Base-by-base conservation (phyloP, 2,329 filamentous ascomycete genomes). In the Hortaea werneckii region DNA sequence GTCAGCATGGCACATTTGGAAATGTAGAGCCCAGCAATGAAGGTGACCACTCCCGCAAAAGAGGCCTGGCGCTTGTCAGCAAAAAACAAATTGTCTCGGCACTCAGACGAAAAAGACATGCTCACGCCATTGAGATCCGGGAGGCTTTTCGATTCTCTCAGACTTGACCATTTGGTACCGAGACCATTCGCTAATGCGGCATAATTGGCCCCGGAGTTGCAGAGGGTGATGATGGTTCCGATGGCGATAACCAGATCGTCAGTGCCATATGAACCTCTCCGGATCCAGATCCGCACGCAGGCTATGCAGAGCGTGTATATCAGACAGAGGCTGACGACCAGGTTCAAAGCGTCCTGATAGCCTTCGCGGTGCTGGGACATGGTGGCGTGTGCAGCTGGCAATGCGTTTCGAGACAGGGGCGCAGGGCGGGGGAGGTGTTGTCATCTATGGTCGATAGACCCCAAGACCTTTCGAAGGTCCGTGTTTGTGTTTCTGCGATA, bases 1-100 rank as follows among this genome's bases (percentile, higher is more conserved):
- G 54, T 50, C 4, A 63, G 45, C 51, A 61, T 61, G 28, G 59
- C 60, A 41, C 55, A 53, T 53, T 62, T 63, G 6, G 60, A 59
- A 10, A 56, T 37, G 37, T 62, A 62, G 0, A 62, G 52, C 3
- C 58, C 52, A 30, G 57, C 41, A 39, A 61, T 50, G 49, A 59
- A 62, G 3, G 58, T 54, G 6, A 61, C 52, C 12, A 61, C 47
- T 12, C 54, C 52, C 9, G 57, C 58, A n/a, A 60, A 44, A 1
- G 54, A 45, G 26, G 54, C 53, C 59, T 62, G 32, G 9, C 20
- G 27, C 51, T 40, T 38, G 37, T 47, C 40, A 51, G 45, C 13
- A 12, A 29, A 28, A 28, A n/a, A 38, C 11, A 4, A 10, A 20
- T 12, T 35, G 32, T 12, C 9, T 35, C 9, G 9, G 32, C 4